These are phyloP conservation scores for Podosphaera leucotricha DNA, from an alignment of 2,329 filamentous ascomycete genomes.

Conservation along the genomic window DNA sequence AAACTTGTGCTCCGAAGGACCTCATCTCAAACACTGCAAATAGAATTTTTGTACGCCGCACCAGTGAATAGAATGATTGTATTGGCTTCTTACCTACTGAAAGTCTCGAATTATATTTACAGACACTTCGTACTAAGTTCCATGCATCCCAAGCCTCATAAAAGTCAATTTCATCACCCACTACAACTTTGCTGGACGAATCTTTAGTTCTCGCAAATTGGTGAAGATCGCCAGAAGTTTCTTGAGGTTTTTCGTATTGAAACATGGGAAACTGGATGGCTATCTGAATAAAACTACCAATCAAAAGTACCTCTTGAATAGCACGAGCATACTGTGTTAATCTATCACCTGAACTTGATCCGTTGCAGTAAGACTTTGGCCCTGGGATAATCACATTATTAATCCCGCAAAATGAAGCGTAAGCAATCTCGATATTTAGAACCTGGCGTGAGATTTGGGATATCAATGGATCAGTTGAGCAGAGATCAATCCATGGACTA, in stretches of 20 bases:
- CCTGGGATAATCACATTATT: conserved; percentile 64
- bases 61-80: conserved; percentile 7
- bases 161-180: conserved; percentile 32
- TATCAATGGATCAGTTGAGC: conserved; percentile 59
- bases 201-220: conserved; percentile 13
- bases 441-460: conserved; percentile 75
- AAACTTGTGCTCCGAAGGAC: conserved; percentile 10
- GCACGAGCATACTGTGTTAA: conserved; percentile 60
- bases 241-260: conserved; percentile 33
- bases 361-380: conserved; percentile 37
- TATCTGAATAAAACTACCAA: conserved; percentile 55
- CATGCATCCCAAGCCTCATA: conserved; percentile 83
- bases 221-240: conserved; percentile 16
- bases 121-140: conserved; percentile 66
- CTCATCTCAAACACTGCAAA: conserved; percentile 6
- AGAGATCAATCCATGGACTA: conserved; percentile 86
- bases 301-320: conserved; percentile 52
- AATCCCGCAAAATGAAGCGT: conserved; percentile 85
- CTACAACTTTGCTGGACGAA: conserved; percentile 17
- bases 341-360: conserved; percentile 24
- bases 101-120: conserved; percentile 62
- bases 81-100: conserved; percentile 48
- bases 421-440: conserved; percentile 73
- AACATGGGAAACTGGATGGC: conserved; percentile 70
- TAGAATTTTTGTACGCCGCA: conserved; percentile 5